A percentile compares a stretch with the other conserved stretches of the same genome.
phyloP scores from a whole-genome alignment of 1,139 yeast genomes.

The Geotrichum klebahnii region DNA sequence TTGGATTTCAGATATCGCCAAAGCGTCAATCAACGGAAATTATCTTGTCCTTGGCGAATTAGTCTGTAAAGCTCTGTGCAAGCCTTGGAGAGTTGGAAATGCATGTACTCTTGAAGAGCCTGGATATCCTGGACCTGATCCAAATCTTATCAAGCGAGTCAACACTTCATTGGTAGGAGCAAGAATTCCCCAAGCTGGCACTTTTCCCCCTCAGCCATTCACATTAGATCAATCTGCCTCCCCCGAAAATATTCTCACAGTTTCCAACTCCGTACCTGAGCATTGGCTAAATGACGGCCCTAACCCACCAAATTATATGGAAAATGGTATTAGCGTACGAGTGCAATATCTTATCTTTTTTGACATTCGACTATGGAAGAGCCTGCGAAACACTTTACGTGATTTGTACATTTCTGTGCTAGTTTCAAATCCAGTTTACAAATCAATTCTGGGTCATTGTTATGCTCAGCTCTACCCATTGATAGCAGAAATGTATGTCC shows the following conservation, averaged over 20 bases:
- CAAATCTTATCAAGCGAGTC: constrained; percentile 19
- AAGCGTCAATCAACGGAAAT: constrained; percentile 52
- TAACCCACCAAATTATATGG: constrained; percentile 9
- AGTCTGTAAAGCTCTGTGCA: constrained; percentile 52
- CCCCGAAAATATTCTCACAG: constrained; percentile 40
- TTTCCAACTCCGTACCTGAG: constrained; percentile 46
- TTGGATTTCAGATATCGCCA: constrained; percentile 62
- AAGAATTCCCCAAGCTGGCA: constrained; percentile 27
- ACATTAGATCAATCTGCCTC: constrained; percentile 6
- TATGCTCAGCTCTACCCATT: constrained; percentile 80
- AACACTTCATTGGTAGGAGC: constrained; percentile 34
- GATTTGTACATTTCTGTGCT: constrained; percentile 68
- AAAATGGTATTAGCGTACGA: constrained; percentile 43
- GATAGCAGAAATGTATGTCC: constrained; percentile 67
- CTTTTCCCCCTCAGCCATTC: constrained; percentile 21
- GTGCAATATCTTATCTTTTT: constrained; percentile 69
- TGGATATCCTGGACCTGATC: background rate
- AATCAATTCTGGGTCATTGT: constrained; percentile 63
- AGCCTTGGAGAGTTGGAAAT: constrained; percentile 50
- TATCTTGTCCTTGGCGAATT: constrained; percentile 49
- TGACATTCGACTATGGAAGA: constrained; percentile 71
- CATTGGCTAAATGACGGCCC: constrained; percentile 41
- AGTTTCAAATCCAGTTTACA: constrained; percentile 60
- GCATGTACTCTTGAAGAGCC: constrained; percentile 13
- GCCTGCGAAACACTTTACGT: constrained; percentile 56